A percentile compares a stretch with the other conserved stretches of the same genome.
Evolutionary conservation across 768 basidiomycete species (phyloP).

Genomic region (Cystofilobasidium bisporidii): DNA sequence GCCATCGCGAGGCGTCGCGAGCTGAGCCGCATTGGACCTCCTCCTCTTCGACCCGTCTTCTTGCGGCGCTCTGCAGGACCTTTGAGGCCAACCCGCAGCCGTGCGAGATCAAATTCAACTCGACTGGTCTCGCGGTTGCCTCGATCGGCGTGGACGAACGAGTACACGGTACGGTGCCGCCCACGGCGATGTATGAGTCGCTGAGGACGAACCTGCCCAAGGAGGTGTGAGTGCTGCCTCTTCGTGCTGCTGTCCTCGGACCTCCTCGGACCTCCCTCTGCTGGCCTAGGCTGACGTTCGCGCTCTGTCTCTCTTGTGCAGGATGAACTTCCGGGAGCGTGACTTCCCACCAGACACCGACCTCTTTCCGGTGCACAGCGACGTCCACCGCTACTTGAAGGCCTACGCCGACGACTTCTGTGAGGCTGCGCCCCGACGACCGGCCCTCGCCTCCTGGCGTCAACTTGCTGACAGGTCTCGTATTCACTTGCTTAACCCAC

Average conservation of each 20-base stretch:
- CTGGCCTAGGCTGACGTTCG: no score
- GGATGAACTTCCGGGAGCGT: constrained; percentile 18
- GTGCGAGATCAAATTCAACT: constrained; percentile 3
- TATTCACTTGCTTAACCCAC: neutral
- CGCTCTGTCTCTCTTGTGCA: neutral
- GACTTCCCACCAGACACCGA: constrained; percentile 1
- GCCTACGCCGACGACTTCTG: neutral
- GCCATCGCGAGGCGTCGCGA: no score
- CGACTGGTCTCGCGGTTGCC: constrained; percentile 12
- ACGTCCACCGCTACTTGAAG: constrained; percentile 8
- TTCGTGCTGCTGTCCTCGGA: neutral
- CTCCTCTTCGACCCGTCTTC: neutral
- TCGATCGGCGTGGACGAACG: neutral
- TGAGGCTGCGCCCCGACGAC: neutral
- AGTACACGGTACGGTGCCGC: neutral
- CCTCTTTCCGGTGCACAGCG: constrained; percentile 8
- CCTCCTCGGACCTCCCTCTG: neutral
- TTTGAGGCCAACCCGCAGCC: neutral
- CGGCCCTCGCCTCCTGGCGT: no score
- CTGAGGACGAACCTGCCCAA: constrained; percentile 19
- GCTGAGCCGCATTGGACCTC: neutral
- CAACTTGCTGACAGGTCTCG: no score
- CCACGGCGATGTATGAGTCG: constrained; percentile 8
- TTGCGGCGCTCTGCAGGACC: constrained; percentile 5
- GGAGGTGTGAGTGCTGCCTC: constrained; percentile 1